Base-by-base conservation (phyloP, 257 asterid genomes). In the Solanum paucissectum region DNA sequence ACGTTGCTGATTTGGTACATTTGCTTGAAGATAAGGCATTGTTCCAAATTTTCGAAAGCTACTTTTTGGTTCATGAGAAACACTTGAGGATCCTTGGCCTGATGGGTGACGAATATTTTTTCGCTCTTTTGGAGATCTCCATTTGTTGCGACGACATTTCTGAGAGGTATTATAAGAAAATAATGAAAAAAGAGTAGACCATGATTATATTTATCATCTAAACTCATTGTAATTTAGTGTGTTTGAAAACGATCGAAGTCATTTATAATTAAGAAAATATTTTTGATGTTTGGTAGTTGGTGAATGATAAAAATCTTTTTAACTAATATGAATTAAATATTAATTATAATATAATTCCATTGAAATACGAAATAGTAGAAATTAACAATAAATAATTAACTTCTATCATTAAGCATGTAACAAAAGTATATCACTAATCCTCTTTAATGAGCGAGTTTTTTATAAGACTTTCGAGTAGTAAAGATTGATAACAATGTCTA, bases 91-190 rank as follows among this genome's bases (percentile, higher is more conserved):
- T 10, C 20, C 13, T 13, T 6, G 37, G 18, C 37, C n/a, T 25
- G 9, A 21, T 16, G 38, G 13, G 3, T 7, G 29, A 38, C 6
- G 21, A 42, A 66, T 40, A 84, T 9, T 1, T 84, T 62, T 91
- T 8, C 77, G 86, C 84, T 52, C 81, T 13, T 83, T 52, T 18
- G 86, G 91, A 44, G 73, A 9, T 64, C 71, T 58, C 90, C 93
- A 91, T 7, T 87, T 86, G 64, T 89, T 71, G 23, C 79, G 76
- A 14, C 93, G 91, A 68, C 92, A 91, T 91, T 86, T 90, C 91
- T 90, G 82, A 55, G 12, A 68, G 32, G 52, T 32, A 3, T 49
- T 5, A 12, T 9, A 62, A 12, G 52, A 21, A 40, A 4, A 5
- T 6, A 20, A 46, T 16, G 12, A 73, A 73, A 73, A 33, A 5